phyloP scores from a whole-genome alignment of 2,329 filamentous ascomycete genomes.

The Venturiaceae sp. region DNA sequence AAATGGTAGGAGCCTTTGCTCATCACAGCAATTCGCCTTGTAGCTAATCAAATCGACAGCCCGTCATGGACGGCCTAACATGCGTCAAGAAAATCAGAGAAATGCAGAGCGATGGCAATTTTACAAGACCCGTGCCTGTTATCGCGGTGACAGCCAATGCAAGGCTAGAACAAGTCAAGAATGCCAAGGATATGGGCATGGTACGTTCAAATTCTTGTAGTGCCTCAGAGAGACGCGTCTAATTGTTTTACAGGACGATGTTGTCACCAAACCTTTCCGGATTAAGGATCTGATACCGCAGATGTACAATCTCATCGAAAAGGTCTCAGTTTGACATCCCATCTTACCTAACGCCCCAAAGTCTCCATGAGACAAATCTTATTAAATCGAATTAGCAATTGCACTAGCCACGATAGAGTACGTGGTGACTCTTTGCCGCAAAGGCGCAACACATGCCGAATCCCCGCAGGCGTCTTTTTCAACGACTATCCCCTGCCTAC shows the following conservation, averaged over 20 bases:
- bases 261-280: conserved; percentile 22
- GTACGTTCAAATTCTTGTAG: not conserved
- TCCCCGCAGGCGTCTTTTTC: no score
- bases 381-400: not conserved
- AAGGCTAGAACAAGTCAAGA: conserved; percentile 6
- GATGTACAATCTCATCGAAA: conserved; percentile 12
- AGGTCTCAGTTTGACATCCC: not conserved
- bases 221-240: not conserved
- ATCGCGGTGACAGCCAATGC: conserved; percentile 9
- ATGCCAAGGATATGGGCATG: conserved; percentile 5
- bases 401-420: not conserved
- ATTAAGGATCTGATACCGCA: conserved; percentile 21
- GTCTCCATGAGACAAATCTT: not conserved
- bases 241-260: conserved; percentile 3
- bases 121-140: conserved; percentile 4
- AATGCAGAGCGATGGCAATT: conserved; percentile 2
- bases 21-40: no score
- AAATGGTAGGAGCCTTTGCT: conserved; percentile 9
- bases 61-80: conserved; percentile 7
- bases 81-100: conserved; percentile 7
- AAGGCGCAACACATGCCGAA: no score
- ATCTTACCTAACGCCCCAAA: not conserved
- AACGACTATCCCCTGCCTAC: no score
- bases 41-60: no score
- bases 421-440: no score